phyloP scores from a whole-genome alignment of 768 basidiomycete genomes.

The Rhodotorula taiwanensis region DNA sequence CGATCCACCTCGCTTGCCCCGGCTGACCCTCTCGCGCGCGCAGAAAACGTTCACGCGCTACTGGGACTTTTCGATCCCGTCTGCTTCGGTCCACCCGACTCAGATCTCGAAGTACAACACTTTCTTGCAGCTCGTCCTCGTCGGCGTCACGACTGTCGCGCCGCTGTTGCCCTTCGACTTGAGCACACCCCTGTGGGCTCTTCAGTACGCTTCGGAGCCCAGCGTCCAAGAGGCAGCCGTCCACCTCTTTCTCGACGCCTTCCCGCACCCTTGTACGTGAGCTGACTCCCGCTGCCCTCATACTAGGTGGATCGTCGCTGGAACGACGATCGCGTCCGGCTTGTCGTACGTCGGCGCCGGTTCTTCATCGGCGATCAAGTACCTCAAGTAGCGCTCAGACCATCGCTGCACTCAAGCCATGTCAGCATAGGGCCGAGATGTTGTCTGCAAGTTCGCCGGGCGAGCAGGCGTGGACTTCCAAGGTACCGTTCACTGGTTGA shows the following conservation, averaged over 20 bases:
- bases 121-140: slow-evolving; percentile 77
- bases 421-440: no score
- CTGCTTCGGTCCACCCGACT: slow-evolving; percentile 89
- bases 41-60: slow-evolving; percentile 88
- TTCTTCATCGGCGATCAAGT: slow-evolving; percentile 42
- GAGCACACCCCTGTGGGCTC: slow-evolving; percentile 53
- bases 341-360: slow-evolving; percentile 44
- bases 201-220: no score
- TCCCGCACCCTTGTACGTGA: no score
- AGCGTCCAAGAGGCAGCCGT: no score
- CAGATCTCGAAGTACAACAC: slow-evolving; percentile 97
- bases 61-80: slow-evolving; percentile 93
- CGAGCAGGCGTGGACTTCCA: no score
- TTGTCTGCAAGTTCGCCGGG: no score
- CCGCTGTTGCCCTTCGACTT: slow-evolving; percentile 66
- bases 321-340: slow-evolving; percentile 88
- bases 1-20: neutral
- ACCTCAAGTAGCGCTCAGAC: slow-evolving; percentile 40
- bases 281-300: no score
- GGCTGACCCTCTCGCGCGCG: neutral
- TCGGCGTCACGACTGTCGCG: slow-evolving; percentile 79
- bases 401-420: no score
- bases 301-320: slow-evolving; percentile 75
- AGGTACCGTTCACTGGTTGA: no score
- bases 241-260: no score